Conservation (phyloP, 2,329 filamentous ascomycete genomes). For the Massarina eburnea region DNA sequence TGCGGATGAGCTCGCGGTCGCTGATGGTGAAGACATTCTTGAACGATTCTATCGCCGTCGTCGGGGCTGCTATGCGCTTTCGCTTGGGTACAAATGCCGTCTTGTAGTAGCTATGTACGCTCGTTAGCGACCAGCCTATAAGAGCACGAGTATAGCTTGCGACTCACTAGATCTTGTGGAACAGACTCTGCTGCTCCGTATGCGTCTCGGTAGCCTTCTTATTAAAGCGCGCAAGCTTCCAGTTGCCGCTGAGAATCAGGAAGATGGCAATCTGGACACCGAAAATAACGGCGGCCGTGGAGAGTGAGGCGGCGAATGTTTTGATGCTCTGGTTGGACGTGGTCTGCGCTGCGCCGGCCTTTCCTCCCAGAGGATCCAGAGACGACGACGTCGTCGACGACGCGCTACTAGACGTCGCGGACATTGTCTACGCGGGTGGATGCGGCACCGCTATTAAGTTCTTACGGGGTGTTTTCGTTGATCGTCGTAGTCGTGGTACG, state of each 20-base stretch:
- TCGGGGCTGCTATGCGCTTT: slow-evolving; percentile 37
- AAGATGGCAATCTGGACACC: slow-evolving; percentile 38
- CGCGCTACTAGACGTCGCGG: too few species aligned
- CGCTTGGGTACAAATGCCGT: slow-evolving; percentile 41
- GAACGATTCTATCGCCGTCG: slow-evolving; percentile 40
- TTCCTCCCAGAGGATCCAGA: not conserved
- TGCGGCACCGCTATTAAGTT: too few species aligned
- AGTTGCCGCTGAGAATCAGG: slow-evolving; percentile 42
- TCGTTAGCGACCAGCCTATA: slow-evolving; percentile 15
- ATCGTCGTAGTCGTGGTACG: too few species aligned
- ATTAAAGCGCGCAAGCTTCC: slow-evolving; percentile 33
- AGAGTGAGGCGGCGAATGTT: slow-evolving; percentile 41
- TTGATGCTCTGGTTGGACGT: slow-evolving; percentile 38
- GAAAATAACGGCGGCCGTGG: slow-evolving; percentile 39
- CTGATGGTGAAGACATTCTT: slow-evolving; percentile 63
- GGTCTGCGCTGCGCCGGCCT: slow-evolving; percentile 13
- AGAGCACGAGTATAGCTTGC: not conserved
- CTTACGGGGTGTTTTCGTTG: too few species aligned
- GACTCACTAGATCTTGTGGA: slow-evolving; percentile 43
- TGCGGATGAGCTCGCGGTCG: slow-evolving; percentile 85
- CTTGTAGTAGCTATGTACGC: slow-evolving; percentile 37
- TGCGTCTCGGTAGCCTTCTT: slow-evolving; percentile 17
- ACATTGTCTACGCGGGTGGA: too few species aligned
- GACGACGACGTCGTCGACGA: too few species aligned
- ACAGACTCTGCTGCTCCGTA: slow-evolving; percentile 36